Conservation (phyloP, 2,329 filamentous ascomycete species). For the Pseudogymnoascus sp. region DNA sequence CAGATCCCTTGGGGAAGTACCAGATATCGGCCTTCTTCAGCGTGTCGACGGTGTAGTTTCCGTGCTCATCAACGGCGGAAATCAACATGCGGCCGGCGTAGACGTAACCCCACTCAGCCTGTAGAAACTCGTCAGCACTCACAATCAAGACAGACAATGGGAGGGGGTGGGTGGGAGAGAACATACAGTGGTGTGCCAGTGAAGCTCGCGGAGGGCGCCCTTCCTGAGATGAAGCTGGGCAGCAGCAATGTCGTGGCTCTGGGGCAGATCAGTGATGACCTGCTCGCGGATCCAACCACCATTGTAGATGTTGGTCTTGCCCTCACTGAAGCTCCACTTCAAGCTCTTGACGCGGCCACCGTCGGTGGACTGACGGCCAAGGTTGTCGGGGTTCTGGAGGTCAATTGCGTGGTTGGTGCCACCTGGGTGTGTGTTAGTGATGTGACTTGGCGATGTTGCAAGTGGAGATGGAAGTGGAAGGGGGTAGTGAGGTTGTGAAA, state of each 20-base stretch:
- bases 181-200: slow-evolving; percentile 61
- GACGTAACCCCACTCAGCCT: slow-evolving; percentile 63
- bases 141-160: background rate
- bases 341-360: slow-evolving; percentile 58
- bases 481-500: background rate
- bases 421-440: slow-evolving; percentile 35
- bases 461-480: background rate
- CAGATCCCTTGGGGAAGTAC: slow-evolving; percentile 62
- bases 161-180: background rate
- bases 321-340: slow-evolving; percentile 65
- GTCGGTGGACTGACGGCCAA: slow-evolving; percentile 56
- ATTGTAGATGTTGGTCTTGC: slow-evolving; percentile 53
- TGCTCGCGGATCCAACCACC: slow-evolving; percentile 63
- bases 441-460: slow-evolving; percentile 14
- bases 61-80: slow-evolving; percentile 57
- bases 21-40: slow-evolving; percentile 58
- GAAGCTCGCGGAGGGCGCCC: slow-evolving; percentile 58
- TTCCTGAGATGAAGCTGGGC: slow-evolving; percentile 64
- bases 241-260: slow-evolving; percentile 58
- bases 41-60: slow-evolving; percentile 47
- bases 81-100: slow-evolving; percentile 52
- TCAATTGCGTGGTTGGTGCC: slow-evolving; percentile 58
- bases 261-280: slow-evolving; percentile 59
- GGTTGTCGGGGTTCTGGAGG: slow-evolving; percentile 56
- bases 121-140: background rate